Conservation (phyloP, 2,329 filamentous ascomycete genomes). For the Aspergillus novofumigatus region DNA sequence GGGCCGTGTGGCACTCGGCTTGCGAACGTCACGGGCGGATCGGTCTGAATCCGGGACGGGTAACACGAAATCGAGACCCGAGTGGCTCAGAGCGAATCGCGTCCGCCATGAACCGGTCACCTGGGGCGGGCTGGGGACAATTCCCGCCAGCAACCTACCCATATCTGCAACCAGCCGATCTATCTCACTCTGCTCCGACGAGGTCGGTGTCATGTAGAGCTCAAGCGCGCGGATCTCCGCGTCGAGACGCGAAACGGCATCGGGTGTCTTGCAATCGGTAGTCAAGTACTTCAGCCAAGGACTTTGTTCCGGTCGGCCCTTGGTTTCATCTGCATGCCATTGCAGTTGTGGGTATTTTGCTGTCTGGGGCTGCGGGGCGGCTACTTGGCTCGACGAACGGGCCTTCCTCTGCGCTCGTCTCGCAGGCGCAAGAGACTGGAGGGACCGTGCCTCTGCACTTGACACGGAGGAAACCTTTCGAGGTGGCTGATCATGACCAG, state of each 20-base stretch:
- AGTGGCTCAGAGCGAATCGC: slow-evolving; percentile 49
- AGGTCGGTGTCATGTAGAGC: slow-evolving; percentile 41
- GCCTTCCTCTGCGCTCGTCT: not conserved
- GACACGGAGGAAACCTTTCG: not conserved
- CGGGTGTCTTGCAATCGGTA: slow-evolving; percentile 2
- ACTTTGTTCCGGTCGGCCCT: slow-evolving; percentile 15
- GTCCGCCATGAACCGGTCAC: slow-evolving; percentile 53
- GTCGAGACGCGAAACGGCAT: slow-evolving; percentile 30
- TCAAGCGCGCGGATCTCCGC: slow-evolving; percentile 47
- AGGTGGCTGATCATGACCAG: not conserved
- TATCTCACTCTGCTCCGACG: slow-evolving; percentile 36
- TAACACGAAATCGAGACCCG: slow-evolving; percentile 52
- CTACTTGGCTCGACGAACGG: not conserved
- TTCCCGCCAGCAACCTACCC: slow-evolving; percentile 23
- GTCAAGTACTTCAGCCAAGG: slow-evolving; percentile 34
- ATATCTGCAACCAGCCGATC: slow-evolving; percentile 25
- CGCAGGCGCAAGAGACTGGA: not conserved
- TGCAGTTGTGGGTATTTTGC: not conserved
- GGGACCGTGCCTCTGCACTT: not conserved
- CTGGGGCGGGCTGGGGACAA: slow-evolving; percentile 31
- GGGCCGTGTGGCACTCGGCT: slow-evolving; percentile 33
- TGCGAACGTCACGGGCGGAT: slow-evolving; percentile 19
- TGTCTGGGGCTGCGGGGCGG: not conserved
- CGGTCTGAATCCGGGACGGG: slow-evolving; percentile 23
- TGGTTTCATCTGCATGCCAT: slow-evolving; percentile 9